Evolutionary conservation across 208 protist genomes (phyloP), one percentile per base, ranked within the genome.

Genomic region (Polymyxa betae): DNA sequence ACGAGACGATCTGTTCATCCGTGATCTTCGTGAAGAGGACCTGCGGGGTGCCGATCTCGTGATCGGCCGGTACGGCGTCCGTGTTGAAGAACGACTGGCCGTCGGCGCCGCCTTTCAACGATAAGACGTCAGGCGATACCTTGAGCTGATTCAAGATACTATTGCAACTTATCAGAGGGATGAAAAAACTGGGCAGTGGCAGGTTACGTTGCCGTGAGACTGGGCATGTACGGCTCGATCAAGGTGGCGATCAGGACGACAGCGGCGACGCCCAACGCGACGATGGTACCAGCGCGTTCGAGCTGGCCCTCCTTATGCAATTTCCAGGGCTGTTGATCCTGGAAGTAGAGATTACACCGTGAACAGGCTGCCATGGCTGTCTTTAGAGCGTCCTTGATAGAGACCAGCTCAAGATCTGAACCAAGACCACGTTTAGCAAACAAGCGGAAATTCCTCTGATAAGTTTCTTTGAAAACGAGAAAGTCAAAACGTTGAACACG

Each of bases 281-380:
- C 43, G n/a, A 94, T 60, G 10, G 91, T 90, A 40, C 72, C 92
- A 45, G 66, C 92, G 77, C 93, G 90, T 0, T 35, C 44, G 10
- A 35, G 24, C 52, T 90, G 77, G 38, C 10, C 43, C 0, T 89
- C 43, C 38, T 92, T 94, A 60, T 91, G 38, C 0, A 94, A 46
- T 0, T 89, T 77, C 95, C 95, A 96, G 41, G 95, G 94, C 46
- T 93, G 88, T 38, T 95, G 72, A 20, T 90, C 64, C 92, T 96
- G 95, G 38, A 96, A 82, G 90, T 95, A 96, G 44, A 88, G 16
- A 91, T 97, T 97, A 54, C 95, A 94, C 12, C 94, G 20, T 35
- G 52, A 88, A 20, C 92, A 93, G 0, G 96, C 88, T 0, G 66
- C 0, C 92, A 96, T 95, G 20, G 90, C 94, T 0, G 68, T 38